Conservation (phyloP, 306 rosid genomes). For the Hippophae rhamnoides region DNA sequence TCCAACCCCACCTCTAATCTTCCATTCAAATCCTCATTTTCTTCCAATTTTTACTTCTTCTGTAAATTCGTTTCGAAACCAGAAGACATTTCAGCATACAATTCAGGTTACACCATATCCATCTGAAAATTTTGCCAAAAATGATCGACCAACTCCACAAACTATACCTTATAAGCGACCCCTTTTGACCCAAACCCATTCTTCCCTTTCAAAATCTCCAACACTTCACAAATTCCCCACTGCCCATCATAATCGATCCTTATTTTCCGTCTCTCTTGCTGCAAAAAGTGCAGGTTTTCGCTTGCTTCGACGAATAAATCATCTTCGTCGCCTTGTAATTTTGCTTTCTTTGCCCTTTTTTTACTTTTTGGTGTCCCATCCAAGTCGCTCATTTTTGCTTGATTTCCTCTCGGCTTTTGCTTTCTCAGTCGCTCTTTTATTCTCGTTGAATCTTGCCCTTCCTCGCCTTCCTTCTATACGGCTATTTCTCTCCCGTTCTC, state of each 20-base stretch:
- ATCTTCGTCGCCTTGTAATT: constrained; percentile 42
- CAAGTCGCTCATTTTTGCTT: constrained; percentile 54
- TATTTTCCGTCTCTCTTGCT: constrained; percentile 30
- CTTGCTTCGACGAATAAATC: constrained; percentile 47
- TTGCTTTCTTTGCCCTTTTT: constrained; percentile 63
- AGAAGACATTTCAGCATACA: constrained; percentile 17
- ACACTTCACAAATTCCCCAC: constrained; percentile 33
- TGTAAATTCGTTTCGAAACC: constrained; percentile 28
- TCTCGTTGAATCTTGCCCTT: constrained; percentile 71
- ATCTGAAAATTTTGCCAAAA: constrained; percentile 2
- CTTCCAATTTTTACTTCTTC: constrained; percentile 3
- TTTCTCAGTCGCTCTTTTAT: constrained; percentile 68
- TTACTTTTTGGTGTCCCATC: constrained; percentile 76
- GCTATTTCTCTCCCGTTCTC: constrained; percentile 45
- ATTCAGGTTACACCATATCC: constrained; percentile 10
- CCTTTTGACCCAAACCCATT: constrained; percentile 41
- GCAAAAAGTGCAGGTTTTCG: constrained; percentile 37
- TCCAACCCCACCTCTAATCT: constrained; percentile 54
- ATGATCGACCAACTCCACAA: constrained; percentile 21
- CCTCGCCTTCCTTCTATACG: constrained; percentile 75
- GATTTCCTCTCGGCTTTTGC: constrained; percentile 89
- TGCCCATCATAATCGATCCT: constrained; percentile 22
- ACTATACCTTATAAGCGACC: constrained; percentile 61
- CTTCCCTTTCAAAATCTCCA: constrained; percentile 49
- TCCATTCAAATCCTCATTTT: constrained; percentile 13